phyloP scores from a whole-genome alignment of 192 early-diverging fungal species.

The Chytriomyces sp. region DNA sequence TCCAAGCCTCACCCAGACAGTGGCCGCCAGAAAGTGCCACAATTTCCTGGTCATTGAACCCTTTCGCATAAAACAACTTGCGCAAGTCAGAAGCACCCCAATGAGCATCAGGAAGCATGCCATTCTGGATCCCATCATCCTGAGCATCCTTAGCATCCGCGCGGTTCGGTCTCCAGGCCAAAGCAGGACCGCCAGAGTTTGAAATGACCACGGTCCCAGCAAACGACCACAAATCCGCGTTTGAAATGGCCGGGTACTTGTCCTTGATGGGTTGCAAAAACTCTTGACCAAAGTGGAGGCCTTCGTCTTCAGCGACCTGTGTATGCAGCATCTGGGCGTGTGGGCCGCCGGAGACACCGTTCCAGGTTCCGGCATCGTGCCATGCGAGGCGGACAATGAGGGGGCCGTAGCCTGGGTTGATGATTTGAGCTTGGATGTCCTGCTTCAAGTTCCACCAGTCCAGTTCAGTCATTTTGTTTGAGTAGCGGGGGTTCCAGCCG shows the following conservation, averaged over 20 bases:
- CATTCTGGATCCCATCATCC: slow-evolving; percentile 7
- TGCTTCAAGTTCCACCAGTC: no score
- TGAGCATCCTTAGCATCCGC: slow-evolving; percentile 45
- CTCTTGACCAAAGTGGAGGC: slow-evolving; percentile 44
- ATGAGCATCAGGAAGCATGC: slow-evolving; percentile 34
- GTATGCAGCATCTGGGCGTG: slow-evolving; percentile 51
- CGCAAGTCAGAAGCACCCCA: slow-evolving; percentile 44
- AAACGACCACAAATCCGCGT: slow-evolving; percentile 79
- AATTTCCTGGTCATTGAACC: slow-evolving; percentile 71
- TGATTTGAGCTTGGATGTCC: no score
- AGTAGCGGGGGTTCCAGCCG: no score
- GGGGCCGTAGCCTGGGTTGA: slow-evolving; percentile 46
- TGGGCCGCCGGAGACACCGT: slow-evolving; percentile 68
- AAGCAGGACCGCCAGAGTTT: slow-evolving; percentile 68
- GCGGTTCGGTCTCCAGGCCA: slow-evolving; percentile 62
- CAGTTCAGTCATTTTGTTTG: no score
- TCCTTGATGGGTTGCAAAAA: slow-evolving; percentile 54
- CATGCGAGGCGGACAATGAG: slow-evolving; percentile 55
- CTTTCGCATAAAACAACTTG: slow-evolving; percentile 60
- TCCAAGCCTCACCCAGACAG: slow-evolving; percentile 48
- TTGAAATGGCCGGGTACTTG: slow-evolving; percentile 59
- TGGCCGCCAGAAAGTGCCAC: slow-evolving; percentile 74
- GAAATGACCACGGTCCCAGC: slow-evolving; percentile 72
- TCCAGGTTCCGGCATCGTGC: slow-evolving; percentile 65
- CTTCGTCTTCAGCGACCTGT: slow-evolving; percentile 44